A percentile compares a stretch with the other conserved stretches of the same genome.
phyloP scores from a whole-genome alignment of 345 rosid genomes.

The Hevea brasiliensis region DNA sequence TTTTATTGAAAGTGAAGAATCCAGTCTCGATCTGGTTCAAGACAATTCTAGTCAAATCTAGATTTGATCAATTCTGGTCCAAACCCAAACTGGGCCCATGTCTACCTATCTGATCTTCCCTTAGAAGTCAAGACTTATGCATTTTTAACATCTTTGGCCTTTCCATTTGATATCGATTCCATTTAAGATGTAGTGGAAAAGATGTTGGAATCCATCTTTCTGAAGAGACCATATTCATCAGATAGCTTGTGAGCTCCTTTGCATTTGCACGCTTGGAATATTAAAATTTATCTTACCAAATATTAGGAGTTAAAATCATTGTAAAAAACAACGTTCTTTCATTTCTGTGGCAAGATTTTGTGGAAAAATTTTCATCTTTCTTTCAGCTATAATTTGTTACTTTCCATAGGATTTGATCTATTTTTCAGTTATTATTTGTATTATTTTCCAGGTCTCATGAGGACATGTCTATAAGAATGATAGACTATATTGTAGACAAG shows the following conservation, averaged over 20 bases:
- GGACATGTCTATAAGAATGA: conserved; percentile 34
- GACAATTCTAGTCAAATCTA: too few relatives aligned
- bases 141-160: not conserved
- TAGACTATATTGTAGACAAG: conserved; percentile 26
- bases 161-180: not conserved
- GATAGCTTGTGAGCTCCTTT: too few relatives aligned
- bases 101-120: too few relatives aligned
- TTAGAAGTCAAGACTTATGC: not conserved
- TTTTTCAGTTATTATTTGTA: not conserved
- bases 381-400: not conserved
- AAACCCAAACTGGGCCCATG: too few relatives aligned
- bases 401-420: not conserved
- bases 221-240: too few relatives aligned
- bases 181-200: not conserved
- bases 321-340: not conserved
- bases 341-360: not conserved
- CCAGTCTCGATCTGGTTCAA: too few relatives aligned
- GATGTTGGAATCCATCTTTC: not conserved
- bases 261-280: too few relatives aligned
- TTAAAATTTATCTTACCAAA: too few relatives aligned
- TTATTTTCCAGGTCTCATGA: conserved; percentile 34
- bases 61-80: too few relatives aligned
- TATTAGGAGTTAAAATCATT: not conserved
- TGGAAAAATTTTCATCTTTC: not conserved
- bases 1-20: too few relatives aligned